Conservation (phyloP, 495 filamentous ascomycete genomes). For the Annulohypoxylon bovei region DNA sequence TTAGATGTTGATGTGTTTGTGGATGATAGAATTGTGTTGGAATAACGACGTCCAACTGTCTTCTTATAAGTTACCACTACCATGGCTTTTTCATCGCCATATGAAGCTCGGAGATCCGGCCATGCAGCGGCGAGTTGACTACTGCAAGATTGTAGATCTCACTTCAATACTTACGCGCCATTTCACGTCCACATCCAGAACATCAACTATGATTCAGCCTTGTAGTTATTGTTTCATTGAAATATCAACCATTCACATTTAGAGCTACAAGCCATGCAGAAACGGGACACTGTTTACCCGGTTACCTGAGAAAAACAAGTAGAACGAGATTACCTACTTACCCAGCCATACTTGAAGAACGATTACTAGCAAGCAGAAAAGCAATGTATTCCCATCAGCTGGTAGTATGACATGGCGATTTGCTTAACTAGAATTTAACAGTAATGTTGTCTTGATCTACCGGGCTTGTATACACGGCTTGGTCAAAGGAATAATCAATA, state of each 20-base stretch:
- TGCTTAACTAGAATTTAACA: not conserved
- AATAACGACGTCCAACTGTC: not conserved
- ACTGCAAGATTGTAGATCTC: constrained; percentile 30
- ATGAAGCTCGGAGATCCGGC: constrained; percentile 11
- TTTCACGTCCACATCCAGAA: constrained; percentile 17
- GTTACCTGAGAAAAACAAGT: too few relatives aligned
- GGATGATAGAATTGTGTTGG: not conserved
- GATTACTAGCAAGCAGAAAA: not conserved
- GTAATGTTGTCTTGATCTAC: not conserved
- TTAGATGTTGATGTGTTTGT: constrained; percentile 3
- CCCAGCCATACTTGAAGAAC: not conserved
- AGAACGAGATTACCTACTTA: not conserved
- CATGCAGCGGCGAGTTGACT: not conserved
- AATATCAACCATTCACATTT: not conserved
- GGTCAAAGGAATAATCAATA: not conserved
- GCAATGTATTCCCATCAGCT: not conserved
- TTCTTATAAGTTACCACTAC: constrained; percentile 26
- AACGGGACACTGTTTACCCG: not conserved
- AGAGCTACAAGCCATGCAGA: not conserved
- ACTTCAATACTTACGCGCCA: constrained; percentile 32
- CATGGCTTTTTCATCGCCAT: not conserved
- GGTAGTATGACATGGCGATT: not conserved
- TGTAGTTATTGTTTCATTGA: constrained; percentile 26
- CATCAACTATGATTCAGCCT: constrained; percentile 29
- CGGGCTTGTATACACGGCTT: not conserved